Conservation (phyloP, 2,329 filamentous ascomycete species). For the Fulvia fulva region DNA sequence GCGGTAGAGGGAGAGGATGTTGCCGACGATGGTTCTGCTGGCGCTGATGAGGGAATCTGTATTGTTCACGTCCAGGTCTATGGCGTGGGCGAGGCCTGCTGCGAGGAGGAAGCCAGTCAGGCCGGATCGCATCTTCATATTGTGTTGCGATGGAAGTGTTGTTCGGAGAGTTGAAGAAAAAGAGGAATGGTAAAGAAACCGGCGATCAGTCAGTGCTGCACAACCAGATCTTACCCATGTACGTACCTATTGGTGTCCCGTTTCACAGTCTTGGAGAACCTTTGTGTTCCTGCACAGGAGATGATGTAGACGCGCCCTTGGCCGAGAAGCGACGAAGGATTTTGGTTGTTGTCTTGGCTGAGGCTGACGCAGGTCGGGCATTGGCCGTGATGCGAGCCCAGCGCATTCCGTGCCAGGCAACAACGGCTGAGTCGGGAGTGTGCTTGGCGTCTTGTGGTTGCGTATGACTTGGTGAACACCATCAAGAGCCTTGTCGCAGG, state of each 20-base stretch:
- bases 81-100: conserved; percentile 6
- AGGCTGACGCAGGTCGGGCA: background rate
- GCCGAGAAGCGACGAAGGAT: background rate
- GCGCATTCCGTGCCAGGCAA: background rate
- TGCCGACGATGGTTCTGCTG: conserved; percentile 11
- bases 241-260: background rate
- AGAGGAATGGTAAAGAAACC: too few relatives aligned
- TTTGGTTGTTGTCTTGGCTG: background rate
- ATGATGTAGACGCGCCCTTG: background rate
- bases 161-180: too few relatives aligned
- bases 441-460: background rate
- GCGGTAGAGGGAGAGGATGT: conserved; percentile 22
- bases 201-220: background rate
- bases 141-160: too few relatives aligned
- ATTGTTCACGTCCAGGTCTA: conserved; percentile 14
- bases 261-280: background rate
- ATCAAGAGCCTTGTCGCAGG: too few relatives aligned
- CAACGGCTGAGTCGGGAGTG: background rate
- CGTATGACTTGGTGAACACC: background rate
- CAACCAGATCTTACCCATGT: background rate
- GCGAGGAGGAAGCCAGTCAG: conserved; percentile 10
- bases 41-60: conserved; percentile 14
- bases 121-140: conserved; percentile 1
- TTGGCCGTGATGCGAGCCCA: background rate
- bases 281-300: background rate